A percentile compares a stretch with the other conserved stretches of the same genome.
phyloP scores from a whole-genome alignment of 2,329 filamentous ascomycete genomes.

The Rhynchosporium graminicola region DNA sequence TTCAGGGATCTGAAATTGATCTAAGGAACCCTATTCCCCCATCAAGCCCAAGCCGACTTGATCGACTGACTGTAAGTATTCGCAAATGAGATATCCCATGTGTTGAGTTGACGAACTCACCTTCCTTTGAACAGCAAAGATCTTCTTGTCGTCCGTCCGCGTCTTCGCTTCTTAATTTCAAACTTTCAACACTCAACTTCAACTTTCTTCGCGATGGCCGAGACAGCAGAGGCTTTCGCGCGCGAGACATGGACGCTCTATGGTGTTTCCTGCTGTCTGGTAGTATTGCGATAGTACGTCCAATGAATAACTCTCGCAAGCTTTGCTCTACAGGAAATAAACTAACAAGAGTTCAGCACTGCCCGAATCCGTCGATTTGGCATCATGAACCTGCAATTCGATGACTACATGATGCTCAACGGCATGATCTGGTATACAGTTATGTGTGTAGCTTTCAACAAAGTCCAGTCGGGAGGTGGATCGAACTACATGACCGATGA shows the following conservation, averaged over 20 bases:
- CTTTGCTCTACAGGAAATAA: not conserved
- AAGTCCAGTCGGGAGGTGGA: conserved; percentile 48
- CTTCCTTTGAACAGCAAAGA: conserved; percentile 10
- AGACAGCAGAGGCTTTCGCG: not conserved
- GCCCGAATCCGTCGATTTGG: conserved; percentile 12
- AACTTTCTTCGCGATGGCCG: not conserved
- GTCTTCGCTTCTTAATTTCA: not conserved
- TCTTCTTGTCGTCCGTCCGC: not conserved
- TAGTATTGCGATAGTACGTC: conserved; percentile 7
- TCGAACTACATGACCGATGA: conserved; percentile 49
- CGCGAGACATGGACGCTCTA: conserved; percentile 9
- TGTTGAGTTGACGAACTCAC: not conserved
- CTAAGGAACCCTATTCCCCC: not conserved
- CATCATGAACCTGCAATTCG: conserved; percentile 42
- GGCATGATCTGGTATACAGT: conserved; percentile 49
- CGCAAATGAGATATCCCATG: not conserved
- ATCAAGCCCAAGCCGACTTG: not conserved
- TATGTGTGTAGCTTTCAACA: conserved; percentile 47
- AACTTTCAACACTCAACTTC: not conserved
- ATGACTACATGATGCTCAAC: conserved; percentile 50
- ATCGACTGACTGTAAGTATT: not conserved
- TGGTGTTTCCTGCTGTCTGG: not conserved
- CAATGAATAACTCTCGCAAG: too few species aligned
- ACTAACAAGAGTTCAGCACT: not conserved
- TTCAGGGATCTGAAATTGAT: not conserved